Base-by-base conservation (phyloP, 2,329 filamentous ascomycete genomes). In the Chaetomium olivaceum region DNA sequence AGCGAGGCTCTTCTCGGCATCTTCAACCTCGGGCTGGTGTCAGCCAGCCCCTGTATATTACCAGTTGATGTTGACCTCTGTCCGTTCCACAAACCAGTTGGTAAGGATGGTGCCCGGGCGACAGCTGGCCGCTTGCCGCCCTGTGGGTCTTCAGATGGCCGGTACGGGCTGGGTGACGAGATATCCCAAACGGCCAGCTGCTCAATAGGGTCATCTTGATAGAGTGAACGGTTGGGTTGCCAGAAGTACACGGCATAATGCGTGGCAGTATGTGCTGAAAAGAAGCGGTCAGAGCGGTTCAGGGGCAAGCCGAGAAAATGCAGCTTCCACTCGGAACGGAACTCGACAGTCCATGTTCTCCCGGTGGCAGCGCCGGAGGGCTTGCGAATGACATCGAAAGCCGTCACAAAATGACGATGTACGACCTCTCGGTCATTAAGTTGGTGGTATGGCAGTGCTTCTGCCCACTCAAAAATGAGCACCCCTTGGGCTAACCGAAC, bases 381-480 rank as follows among this genome's bases (percentile, higher is more conserved):
- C 16, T 46, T 58, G 33, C 70, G 70, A 51, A 66, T 55, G 31
- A 89, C 75, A 67, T 87, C 82, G 71, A 84, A 88, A 0, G 83
- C 83, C 2, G 85, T 87, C 6, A 84, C 85, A 72, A 85, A 88
- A 74, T 89, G 86, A 5, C 82, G 80, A 74, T 85, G 81, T 1
- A 85, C 82, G 1, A 77, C 76, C 67, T 84, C 82, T 57, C 76
- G 76, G 64, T 82, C 80, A 72, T 85, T 83, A 25, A 84, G 73
- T 73, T 81, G 80, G 72, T 85, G 81, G 67, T 81, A 84, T 1
- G 82, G 76, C 31, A 80, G 77, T 2, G 77, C 74, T 71, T 87
- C 84, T 58, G 84, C 85, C 86, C 87, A 89, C 72, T 89, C 87
- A n/a, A 89, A 76, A 21, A 89, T 71, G n/a, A 90, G 76, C n/a